These are phyloP conservation scores for Orbilia ellipsospora DNA, from an alignment of 2,329 filamentous ascomycete species.

Conservation along the genomic window DNA sequence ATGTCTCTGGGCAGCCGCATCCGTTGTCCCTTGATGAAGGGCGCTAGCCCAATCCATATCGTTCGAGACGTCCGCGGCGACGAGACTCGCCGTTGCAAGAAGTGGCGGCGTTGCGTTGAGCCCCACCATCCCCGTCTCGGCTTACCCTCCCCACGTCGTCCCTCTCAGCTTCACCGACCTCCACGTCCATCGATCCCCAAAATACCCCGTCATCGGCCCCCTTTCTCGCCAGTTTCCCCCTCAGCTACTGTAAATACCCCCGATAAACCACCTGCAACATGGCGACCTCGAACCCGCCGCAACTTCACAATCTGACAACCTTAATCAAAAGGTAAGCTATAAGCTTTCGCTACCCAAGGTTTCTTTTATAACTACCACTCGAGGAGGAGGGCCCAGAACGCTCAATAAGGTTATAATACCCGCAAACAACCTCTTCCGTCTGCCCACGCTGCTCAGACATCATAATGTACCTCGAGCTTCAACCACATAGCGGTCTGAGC, in stretches of 20 bases:
- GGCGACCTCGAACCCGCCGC: slow-evolving; percentile 71
- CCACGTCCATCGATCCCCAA: neutral
- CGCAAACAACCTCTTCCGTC: slow-evolving; percentile 53
- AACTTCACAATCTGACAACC: slow-evolving; percentile 96
- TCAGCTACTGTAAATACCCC: slow-evolving; percentile 1
- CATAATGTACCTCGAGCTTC: neutral
- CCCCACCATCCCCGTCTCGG: slow-evolving; percentile 20
- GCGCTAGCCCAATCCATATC: too few species aligned
- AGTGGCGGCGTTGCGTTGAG: slow-evolving; percentile 40
- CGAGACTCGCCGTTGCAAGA: slow-evolving; percentile 1
- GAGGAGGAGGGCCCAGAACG: slow-evolving; percentile 23
- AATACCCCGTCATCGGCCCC: neutral
- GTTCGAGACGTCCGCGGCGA: too few species aligned
- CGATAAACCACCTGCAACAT: slow-evolving; percentile 64
- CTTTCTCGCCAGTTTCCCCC: neutral
- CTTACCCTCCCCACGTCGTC: neutral
- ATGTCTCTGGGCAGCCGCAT: too few species aligned
- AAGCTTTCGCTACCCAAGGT: slow-evolving; percentile 26
- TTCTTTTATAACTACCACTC: slow-evolving; percentile 15
- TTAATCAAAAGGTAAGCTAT: slow-evolving; percentile 91
- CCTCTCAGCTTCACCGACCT: too few species aligned
- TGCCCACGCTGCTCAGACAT: neutral
- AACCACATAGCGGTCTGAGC: neutral
- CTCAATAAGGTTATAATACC: slow-evolving; percentile 47
- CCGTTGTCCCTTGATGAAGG: too few species aligned